Evolutionary conservation across 495 filamentous ascomycete genomes (phyloP).

Genomic region (Tuber magnatum): DNA sequence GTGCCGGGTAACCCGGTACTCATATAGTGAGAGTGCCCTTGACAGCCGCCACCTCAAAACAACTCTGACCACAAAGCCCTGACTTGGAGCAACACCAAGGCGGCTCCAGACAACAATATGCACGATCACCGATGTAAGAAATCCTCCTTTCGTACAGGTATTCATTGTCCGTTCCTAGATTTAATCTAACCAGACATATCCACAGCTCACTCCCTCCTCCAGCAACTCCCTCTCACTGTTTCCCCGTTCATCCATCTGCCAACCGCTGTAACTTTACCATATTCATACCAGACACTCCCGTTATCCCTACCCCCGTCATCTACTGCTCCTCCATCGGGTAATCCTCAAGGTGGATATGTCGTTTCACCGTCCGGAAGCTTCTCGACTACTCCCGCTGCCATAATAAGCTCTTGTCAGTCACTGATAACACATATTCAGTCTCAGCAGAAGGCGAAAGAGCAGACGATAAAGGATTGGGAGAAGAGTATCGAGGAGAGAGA

Average conservation of each 20-base stretch:
- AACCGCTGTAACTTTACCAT: slow-evolving; percentile 81
- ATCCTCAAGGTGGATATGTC: slow-evolving; percentile 33
- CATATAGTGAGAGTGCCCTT: slow-evolving; percentile 4
- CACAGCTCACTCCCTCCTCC: slow-evolving; percentile 69
- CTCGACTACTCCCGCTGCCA: slow-evolving; percentile 40
- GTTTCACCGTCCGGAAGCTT: slow-evolving; percentile 35
- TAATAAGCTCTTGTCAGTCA: slow-evolving; percentile 27
- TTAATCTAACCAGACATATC: slow-evolving; percentile 1
- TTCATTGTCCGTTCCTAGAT: neutral
- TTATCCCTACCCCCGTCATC: slow-evolving; percentile 75
- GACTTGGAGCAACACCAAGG: slow-evolving; percentile 1
- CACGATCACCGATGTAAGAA: slow-evolving; percentile 35
- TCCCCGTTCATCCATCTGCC: slow-evolving; percentile 92
- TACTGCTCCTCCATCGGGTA: slow-evolving; percentile 47
- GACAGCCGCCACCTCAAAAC: slow-evolving; percentile 4
- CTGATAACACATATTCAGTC: slow-evolving; percentile 61
- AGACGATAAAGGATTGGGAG: slow-evolving; percentile 62
- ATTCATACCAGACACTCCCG: slow-evolving; percentile 85
- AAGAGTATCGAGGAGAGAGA: slow-evolving; percentile 65
- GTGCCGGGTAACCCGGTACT: slow-evolving; percentile 17
- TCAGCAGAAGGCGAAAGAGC: slow-evolving; percentile 59
- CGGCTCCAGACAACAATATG: slow-evolving; percentile 13
- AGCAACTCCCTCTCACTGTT: slow-evolving; percentile 85
- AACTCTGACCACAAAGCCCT: neutral
- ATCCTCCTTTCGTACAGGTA: neutral